phyloP scores from a whole-genome alignment of 257 asterid genomes.

The Salvia hispanica region DNA sequence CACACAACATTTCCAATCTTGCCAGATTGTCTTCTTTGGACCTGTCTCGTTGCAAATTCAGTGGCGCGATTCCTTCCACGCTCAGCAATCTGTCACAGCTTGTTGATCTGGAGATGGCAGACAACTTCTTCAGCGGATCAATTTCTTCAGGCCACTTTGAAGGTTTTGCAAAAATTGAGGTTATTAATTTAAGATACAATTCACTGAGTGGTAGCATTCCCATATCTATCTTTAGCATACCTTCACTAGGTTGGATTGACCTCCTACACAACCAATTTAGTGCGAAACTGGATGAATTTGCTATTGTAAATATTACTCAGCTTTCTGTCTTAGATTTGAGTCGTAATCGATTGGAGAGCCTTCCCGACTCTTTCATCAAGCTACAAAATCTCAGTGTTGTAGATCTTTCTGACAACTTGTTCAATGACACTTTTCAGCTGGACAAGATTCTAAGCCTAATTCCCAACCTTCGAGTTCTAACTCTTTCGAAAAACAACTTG shows the following conservation, averaged over 20 bases:
- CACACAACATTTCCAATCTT: constrained; percentile 41
- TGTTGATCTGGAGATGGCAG: too few relatives aligned
- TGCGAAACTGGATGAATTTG: constrained; percentile 17
- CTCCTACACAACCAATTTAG: constrained; percentile 39
- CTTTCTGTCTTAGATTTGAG: constrained; percentile 29
- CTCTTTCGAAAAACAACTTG: constrained; percentile 46
- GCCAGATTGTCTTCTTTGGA: constrained; percentile 31
- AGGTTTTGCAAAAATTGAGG: not conserved
- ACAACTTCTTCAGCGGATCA: constrained; percentile 33
- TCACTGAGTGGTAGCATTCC: constrained; percentile 31
- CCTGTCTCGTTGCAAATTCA: constrained; percentile 35
- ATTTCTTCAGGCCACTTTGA: constrained; percentile 24
- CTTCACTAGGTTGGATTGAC: constrained; percentile 28
- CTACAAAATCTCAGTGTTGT: constrained; percentile 16
- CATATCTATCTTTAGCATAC: too few relatives aligned
- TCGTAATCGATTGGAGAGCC: constrained; percentile 27
- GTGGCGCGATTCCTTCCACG: constrained; percentile 43
- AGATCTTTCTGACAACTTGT: constrained; percentile 35
- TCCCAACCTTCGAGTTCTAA: constrained; percentile 27
- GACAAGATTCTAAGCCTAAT: constrained; percentile 29
- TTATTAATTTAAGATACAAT: not conserved
- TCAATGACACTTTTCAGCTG: constrained; percentile 24
- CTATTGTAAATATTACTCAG: not conserved
- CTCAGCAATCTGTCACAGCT: too few relatives aligned
- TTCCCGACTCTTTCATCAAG: constrained; percentile 28